Conservation (phyloP, 2,329 filamentous ascomycete species). For the Alternaria metachromatica region DNA sequence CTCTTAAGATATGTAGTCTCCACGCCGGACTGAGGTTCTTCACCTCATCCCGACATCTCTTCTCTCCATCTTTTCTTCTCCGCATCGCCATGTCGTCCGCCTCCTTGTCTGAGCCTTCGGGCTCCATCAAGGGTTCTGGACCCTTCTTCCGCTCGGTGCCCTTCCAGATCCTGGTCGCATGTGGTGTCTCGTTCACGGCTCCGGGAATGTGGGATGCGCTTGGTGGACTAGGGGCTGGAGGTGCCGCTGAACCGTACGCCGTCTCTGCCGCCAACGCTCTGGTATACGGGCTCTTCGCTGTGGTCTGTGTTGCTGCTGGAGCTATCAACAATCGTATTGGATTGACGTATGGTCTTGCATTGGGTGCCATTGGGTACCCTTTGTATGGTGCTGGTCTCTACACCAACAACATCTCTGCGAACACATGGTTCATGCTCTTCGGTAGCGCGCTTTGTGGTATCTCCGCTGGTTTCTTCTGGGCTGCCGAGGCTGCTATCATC, state of each 20-base stretch:
- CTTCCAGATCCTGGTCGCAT: slow-evolving; percentile 44
- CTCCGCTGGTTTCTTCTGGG: slow-evolving; percentile 53
- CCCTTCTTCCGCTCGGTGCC: slow-evolving; percentile 42
- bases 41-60: background rate
- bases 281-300: slow-evolving; percentile 42
- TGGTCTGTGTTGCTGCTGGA: slow-evolving; percentile 42
- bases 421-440: slow-evolving; percentile 52
- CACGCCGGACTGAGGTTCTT: background rate
- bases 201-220: slow-evolving; percentile 48
- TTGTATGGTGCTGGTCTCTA: slow-evolving; percentile 52
- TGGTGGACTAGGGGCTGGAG: slow-evolving; percentile 42
- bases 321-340: slow-evolving; percentile 50
- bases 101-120: slow-evolving; percentile 14
- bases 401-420: slow-evolving; percentile 47
- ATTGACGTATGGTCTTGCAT: slow-evolving; percentile 43
- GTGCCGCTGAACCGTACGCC: slow-evolving; percentile 42
- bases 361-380: slow-evolving; percentile 54
- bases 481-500: slow-evolving; percentile 51
- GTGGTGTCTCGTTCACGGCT: slow-evolving; percentile 43
- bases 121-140: slow-evolving; percentile 21
- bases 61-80: background rate
- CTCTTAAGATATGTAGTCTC: slow-evolving; percentile 9
- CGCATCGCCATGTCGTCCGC: slow-evolving; percentile 18
- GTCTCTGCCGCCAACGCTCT: slow-evolving; percentile 44
- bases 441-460: slow-evolving; percentile 50